Conservation (phyloP, 352 stramenopile species). For the Phytophthora tubulina region DNA sequence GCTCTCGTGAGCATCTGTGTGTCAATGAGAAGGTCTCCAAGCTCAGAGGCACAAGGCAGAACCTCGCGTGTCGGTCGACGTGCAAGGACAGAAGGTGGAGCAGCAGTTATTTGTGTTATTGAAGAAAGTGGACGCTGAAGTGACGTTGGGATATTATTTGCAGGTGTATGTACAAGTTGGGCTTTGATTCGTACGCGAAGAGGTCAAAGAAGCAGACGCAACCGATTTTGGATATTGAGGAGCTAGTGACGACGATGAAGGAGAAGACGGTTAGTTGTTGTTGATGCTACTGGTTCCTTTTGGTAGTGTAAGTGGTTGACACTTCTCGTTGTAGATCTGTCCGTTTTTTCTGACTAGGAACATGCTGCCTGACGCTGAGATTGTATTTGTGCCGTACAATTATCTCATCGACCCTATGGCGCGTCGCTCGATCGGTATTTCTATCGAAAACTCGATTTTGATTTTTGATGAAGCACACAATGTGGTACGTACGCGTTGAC, state of each 20-base stretch:
- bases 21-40: constrained; percentile 95
- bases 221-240: constrained; percentile 99
- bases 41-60: constrained; percentile 86
- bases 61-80: constrained; percentile 86
- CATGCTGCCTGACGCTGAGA: constrained; percentile 93
- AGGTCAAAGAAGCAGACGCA: constrained; percentile 59
- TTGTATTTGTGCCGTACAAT: constrained; percentile 99
- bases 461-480: constrained; percentile 99
- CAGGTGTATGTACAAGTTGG: constrained; percentile 82
- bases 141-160: neutral
- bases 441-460: constrained; percentile 96
- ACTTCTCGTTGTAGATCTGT: constrained; percentile 84
- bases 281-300: neutral
- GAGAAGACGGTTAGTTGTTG: constrained; percentile 63
- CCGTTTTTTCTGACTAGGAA: constrained; percentile 97
- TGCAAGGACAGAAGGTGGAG: constrained; percentile 90
- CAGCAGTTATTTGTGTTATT: too few relatives aligned
- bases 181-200: constrained; percentile 74
- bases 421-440: constrained; percentile 93
- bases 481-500: constrained; percentile 76
- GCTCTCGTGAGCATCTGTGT: constrained; percentile 97
- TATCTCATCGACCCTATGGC: constrained; percentile 98
- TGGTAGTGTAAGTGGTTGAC: constrained; percentile 35
- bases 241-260: constrained; percentile 93
- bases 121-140: neutral